Conservation (phyloP, 2,329 filamentous ascomycete species). For the Myriosclerotinia duriaeana region DNA sequence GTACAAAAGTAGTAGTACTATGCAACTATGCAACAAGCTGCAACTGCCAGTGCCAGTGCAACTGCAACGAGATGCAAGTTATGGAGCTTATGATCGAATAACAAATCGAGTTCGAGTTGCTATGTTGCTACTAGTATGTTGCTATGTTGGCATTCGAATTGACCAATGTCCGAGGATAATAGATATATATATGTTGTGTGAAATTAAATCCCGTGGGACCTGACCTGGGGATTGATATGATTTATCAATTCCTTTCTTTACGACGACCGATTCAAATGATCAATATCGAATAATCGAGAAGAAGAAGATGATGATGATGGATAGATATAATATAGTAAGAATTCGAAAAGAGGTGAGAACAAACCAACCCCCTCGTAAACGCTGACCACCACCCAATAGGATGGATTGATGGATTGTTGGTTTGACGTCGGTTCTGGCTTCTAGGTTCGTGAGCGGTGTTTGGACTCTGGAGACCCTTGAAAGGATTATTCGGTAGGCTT, state of each 20-base stretch:
- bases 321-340: too few relatives aligned
- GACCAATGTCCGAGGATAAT: neutral
- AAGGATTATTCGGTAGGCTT: constrained; percentile 1
- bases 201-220: neutral
- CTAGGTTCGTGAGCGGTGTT: neutral
- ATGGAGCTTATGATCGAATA: neutral
- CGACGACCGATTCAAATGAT: neutral
- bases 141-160: neutral
- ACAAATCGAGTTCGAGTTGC: neutral
- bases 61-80: neutral
- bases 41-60: too few relatives aligned
- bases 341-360: too few relatives aligned
- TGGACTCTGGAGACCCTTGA: neutral
- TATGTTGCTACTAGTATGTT: too few relatives aligned
- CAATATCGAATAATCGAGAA: too few relatives aligned
- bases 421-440: neutral
- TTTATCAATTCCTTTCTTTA: neutral
- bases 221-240: constrained; percentile 10
- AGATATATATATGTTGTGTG: neutral
- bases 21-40: too few relatives aligned
- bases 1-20: neutral
- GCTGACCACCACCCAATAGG: constrained; percentile 8
- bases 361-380: constrained; percentile 19
- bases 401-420: too few relatives aligned
- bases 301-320: too few relatives aligned